Percentiles rank a stretch among this genome's conserved stretches.
phyloP scores from a whole-genome alignment of 805 yeast species.

The Priceomyces melissophilus region DNA sequence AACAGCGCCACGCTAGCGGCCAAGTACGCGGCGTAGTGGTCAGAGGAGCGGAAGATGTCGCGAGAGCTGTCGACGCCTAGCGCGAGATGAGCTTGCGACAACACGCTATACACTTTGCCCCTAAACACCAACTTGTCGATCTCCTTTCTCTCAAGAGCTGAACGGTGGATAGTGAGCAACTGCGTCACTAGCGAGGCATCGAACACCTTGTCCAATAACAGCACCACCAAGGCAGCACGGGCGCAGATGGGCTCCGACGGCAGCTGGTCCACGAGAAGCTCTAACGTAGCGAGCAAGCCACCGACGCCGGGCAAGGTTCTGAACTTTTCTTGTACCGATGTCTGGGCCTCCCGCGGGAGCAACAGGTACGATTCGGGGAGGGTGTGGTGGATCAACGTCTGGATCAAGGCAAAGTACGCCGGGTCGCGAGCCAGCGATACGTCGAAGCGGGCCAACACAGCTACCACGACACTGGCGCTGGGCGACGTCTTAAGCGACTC shows the following conservation, averaged over 20 bases:
- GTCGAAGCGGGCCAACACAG: conserved; percentile 3
- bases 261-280: background rate
- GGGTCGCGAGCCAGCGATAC: conserved; percentile 5
- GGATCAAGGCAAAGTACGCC: conserved; percentile 10
- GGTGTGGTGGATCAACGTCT: conserved; percentile 27
- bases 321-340: conserved; percentile 12
- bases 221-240: background rate
- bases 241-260: too few species aligned
- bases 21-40: conserved; percentile 19
- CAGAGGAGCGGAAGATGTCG: conserved; percentile 11
- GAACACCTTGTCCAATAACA: conserved; percentile 8
- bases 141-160: conserved; percentile 21
- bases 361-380: conserved; percentile 28
- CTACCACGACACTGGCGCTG: conserved; percentile 4
- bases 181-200: conserved; percentile 11
- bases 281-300: conserved; percentile 15
- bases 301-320: conserved; percentile 30
- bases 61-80: conserved; percentile 7
- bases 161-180: conserved; percentile 5
- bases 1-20: conserved; percentile 10
- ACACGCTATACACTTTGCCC: conserved; percentile 25
- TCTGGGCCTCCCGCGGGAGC: conserved; percentile 13
- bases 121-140: conserved; percentile 36
- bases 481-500: conserved; percentile 9
- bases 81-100: conserved; percentile 18